A percentile compares a stretch with the other conserved stretches of the same genome.
phyloP scores from a whole-genome alignment of 192 early-diverging fungal species.

The Backusella tarrabulga region DNA sequence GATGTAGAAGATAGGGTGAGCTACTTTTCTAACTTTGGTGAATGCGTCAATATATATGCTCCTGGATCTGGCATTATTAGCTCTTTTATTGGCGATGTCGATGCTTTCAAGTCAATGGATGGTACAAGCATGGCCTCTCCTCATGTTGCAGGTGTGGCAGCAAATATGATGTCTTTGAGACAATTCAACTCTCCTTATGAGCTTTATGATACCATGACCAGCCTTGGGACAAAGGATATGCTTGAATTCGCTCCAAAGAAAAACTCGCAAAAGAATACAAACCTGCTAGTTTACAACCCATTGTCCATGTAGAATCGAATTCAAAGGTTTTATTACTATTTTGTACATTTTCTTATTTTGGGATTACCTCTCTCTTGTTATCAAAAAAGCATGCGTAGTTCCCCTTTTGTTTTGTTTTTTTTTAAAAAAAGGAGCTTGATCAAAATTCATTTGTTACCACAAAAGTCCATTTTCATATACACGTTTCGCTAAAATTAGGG shows the following conservation, averaged over 20 bases:
- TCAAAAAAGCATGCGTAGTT: neutral
- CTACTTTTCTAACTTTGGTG: slow-evolving; percentile 48
- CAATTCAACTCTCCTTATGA: slow-evolving; percentile 27
- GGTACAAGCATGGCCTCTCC: slow-evolving; percentile 54
- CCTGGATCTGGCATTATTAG: slow-evolving; percentile 56
- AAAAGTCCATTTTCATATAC: neutral
- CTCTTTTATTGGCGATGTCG: slow-evolving; percentile 28
- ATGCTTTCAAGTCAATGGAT: slow-evolving; percentile 36
- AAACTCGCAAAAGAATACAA: neutral
- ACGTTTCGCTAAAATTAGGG: neutral
- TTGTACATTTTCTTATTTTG: neutral
- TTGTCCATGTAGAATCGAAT: neutral
- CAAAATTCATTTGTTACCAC: neutral
- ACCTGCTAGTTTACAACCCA: neutral
- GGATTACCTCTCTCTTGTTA: neutral
- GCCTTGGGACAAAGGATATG: slow-evolving; percentile 10
- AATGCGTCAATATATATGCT: slow-evolving; percentile 61
- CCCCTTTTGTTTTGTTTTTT: neutral
- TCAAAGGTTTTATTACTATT: neutral
- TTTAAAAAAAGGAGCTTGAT: neutral
- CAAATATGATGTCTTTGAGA: slow-evolving; percentile 31
- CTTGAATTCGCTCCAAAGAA: neutral
- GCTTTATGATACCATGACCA: slow-evolving; percentile 30
- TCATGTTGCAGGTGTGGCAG: slow-evolving; percentile 50
- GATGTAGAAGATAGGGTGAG: slow-evolving; percentile 41